Conservation (phyloP, 2,329 filamentous ascomycete species). For the Pseudonectria buxi region DNA sequence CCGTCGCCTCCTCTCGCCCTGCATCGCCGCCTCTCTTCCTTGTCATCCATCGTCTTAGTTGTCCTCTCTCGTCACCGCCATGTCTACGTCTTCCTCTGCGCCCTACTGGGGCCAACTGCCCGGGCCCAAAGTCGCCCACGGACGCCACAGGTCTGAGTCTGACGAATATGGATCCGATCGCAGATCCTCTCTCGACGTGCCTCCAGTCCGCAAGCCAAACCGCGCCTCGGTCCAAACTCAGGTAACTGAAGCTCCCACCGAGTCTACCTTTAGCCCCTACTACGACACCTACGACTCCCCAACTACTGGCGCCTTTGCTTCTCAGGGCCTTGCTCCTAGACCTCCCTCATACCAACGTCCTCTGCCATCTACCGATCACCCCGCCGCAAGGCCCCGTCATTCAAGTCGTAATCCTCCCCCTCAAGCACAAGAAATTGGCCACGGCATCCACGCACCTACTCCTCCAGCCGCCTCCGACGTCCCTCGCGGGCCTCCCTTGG, state of each 20-base stretch:
- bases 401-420: slow-evolving; percentile 18
- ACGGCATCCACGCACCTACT: slow-evolving; percentile 30
- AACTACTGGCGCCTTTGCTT: slow-evolving; percentile 42
- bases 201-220: slow-evolving; percentile 39
- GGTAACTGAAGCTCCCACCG: slow-evolving; percentile 47
- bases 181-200: slow-evolving; percentile 28
- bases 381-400: slow-evolving; percentile 36
- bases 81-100: slow-evolving; percentile 46
- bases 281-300: slow-evolving; percentile 40
- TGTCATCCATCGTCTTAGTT: slow-evolving; percentile 8
- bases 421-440: slow-evolving; percentile 33
- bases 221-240: slow-evolving; percentile 50
- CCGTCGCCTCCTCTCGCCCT: too few species aligned
- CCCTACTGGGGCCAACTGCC: slow-evolving; percentile 56
- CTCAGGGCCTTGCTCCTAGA: slow-evolving; percentile 49
- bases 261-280: slow-evolving; percentile 50
- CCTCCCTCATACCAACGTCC: slow-evolving; percentile 51
- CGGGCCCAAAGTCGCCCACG: slow-evolving; percentile 35
- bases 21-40: slow-evolving; percentile 2
- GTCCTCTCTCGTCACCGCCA: slow-evolving; percentile 21
- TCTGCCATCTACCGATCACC: slow-evolving; percentile 34
- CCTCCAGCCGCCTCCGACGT: slow-evolving; percentile 53
- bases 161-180: slow-evolving; percentile 25
- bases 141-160: slow-evolving; percentile 31
- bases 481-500: slow-evolving; percentile 51